A percentile compares a stretch with the other conserved stretches of the same genome.
Evolutionary conservation across 768 basidiomycete species (phyloP).

Genomic region (Tricholoma furcatifolium): DNA sequence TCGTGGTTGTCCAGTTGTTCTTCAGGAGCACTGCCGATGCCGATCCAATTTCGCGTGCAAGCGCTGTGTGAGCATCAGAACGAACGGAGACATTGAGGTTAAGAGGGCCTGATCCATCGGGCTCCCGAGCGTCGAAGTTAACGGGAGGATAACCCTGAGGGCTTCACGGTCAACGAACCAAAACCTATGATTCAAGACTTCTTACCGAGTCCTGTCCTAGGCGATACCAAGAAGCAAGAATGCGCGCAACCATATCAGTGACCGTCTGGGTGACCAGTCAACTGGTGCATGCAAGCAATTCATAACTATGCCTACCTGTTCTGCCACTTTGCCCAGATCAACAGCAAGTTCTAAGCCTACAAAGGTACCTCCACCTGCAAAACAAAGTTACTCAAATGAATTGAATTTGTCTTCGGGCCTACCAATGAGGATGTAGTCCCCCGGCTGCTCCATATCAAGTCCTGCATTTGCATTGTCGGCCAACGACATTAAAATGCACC

Average conservation of each 20-base stretch:
- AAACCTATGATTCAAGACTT: neutral
- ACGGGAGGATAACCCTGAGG: constrained; percentile 41
- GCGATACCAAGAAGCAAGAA: constrained; percentile 45
- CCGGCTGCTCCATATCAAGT: constrained; percentile 52
- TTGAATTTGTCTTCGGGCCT: neutral
- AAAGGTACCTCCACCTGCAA: constrained; percentile 38
- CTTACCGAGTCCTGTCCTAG: constrained; percentile 48
- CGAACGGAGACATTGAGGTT: constrained; percentile 46
- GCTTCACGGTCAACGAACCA: neutral
- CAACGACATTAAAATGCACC: no score
- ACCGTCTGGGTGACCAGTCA: constrained; percentile 27
- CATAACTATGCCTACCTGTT: constrained; percentile 20
- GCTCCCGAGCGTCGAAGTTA: constrained; percentile 46
- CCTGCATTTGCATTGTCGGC: constrained; percentile 48
- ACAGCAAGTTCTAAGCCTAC: constrained; percentile 32
- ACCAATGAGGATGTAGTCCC: constrained; percentile 47
- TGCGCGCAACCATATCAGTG: constrained; percentile 45
- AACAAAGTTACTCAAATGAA: neutral
- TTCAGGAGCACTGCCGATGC: constrained; percentile 70
- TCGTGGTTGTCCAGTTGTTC: constrained; percentile 46
- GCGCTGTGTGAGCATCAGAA: constrained; percentile 41
- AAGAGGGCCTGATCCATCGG: constrained; percentile 42
- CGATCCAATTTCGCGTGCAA: constrained; percentile 63
- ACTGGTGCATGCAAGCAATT: neutral
- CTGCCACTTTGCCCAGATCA: constrained; percentile 31